Base-by-base conservation (phyloP, 2,329 filamentous ascomycete genomes). In the Stachybotrys chlorohalonatus region DNA sequence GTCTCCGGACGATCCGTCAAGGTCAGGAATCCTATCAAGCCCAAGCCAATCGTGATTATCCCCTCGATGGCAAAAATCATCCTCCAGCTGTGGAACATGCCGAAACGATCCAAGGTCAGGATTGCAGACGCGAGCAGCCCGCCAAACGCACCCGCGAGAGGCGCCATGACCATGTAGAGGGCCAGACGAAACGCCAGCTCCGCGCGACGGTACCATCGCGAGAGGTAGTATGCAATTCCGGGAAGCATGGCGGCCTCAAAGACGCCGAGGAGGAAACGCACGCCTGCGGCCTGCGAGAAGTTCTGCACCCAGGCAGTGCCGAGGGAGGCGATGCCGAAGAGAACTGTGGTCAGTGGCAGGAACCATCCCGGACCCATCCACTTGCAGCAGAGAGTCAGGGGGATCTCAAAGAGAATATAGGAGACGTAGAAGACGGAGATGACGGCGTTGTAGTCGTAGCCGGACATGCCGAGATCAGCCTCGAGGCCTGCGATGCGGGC, bases 241-340 rank as follows among this genome's bases (percentile, higher is more conserved):
- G 87, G 87, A 53, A 90, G 68, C 80, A 90, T 83, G 7, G 86
- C 87, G 0, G 87, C 84, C 68, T 91, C 87, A 55, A 89, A 89
- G 11, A 86, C 68, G 9, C 83, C 83, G 0, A 89, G 76, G 0
- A 89, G 59, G 60, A 90, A 89, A 6, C 87, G 81, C 0, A 89
- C 84, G 13, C 76, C 85, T 45, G 75, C 82, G 2, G 74, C 68
- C 16, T 73, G 68, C 1, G 75, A 69, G 17, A 80, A 74, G 54
- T 78, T 75, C 32, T 81, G 62, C 9, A 87, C 83, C 59, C 86
- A 89, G 0, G 81, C 87, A 0, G 83, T 89, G 45, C 77, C 79
- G 6, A 90, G 69, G 0, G 85, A 88, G 49, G 73, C 74, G 49
- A 83, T 71, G 6, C 84, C 86, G 59, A 89, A 90, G 47, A 76